Percentiles rank a stretch among this genome's conserved stretches.
phyloP scores from a whole-genome alignment of 495 filamentous ascomycete genomes.

The Pyrenopolyporus hunteri region DNA sequence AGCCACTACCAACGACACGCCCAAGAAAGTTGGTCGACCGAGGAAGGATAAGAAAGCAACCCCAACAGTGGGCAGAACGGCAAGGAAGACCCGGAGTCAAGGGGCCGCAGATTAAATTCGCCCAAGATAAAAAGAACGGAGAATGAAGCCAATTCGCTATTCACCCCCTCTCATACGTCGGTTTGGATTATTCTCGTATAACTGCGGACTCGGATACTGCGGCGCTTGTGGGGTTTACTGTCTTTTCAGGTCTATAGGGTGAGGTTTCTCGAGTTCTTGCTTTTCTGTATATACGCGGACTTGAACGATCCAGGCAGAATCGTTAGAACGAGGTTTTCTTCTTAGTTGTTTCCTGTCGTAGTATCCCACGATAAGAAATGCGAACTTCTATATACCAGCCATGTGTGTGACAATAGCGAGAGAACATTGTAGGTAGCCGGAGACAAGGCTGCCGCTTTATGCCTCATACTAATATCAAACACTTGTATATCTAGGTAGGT shows the following conservation, averaged over 20 bases:
- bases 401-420: too few species aligned
- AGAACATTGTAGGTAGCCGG: too few species aligned
- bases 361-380: too few species aligned
- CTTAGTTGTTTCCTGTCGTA: too few species aligned
- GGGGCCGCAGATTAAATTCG: slow-evolving; percentile 43
- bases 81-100: slow-evolving; percentile 54
- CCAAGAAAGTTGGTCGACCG: slow-evolving; percentile 46
- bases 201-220: neutral
- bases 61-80: slow-evolving; percentile 45
- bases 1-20: slow-evolving; percentile 29
- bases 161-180: slow-evolving; percentile 7
- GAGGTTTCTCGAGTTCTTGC: neutral
- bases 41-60: slow-evolving; percentile 46
- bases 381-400: too few species aligned
- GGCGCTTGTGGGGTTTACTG: slow-evolving; percentile 16
- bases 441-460: too few species aligned
- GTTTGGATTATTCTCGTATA: slow-evolving; percentile 4
- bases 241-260: neutral
- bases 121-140: neutral
- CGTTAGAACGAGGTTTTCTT: too few species aligned
- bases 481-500: too few species aligned
- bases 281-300: slow-evolving; percentile 24
- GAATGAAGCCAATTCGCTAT: slow-evolving; percentile 13
- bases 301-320: neutral
- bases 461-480: too few species aligned